Base-by-base conservation (phyloP, 139 green algal genomes). In the Coelastrella sp. region DNA sequence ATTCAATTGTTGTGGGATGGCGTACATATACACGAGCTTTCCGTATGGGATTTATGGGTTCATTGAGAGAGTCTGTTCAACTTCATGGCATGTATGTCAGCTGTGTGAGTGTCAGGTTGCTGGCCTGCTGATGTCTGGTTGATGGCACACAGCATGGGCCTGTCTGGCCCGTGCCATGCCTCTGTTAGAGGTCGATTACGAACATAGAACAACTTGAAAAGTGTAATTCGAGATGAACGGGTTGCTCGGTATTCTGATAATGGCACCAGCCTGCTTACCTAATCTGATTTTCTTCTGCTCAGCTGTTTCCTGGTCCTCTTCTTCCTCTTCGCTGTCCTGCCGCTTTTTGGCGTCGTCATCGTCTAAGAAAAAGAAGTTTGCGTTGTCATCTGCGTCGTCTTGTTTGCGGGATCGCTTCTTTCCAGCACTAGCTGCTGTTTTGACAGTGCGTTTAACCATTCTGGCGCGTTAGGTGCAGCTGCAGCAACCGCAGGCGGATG, bases 281-380 rank as follows among this genome's bases (percentile, higher is more conserved):
- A 97, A 87, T 7, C 97, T 92, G 72, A 98, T 91, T 0, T 96
- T 92, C 87, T 98, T 98, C 93, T 98, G 92, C 82, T 97, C 95
- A 57, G 96, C 95, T 61, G 95, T 99, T 90, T 99, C 97, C 59
- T 90, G 84, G 57, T 73, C 81, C 84, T 95, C 87, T 14, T 93
- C 87, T 4, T 93, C 92, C 14, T 96, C 93, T 10, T 93, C 88
- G 84, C 84, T 88, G 9, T 88, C 68, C 66, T 80, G 66, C 12
- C 14, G 65, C 4, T 63, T 76, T n/a, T 89, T 88, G 1, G 57
- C 58, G 17, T 95, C 93, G 1, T 94, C 92, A 49, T 95, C 95
- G 49, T 90, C 91, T 35, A 83, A 82, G 11, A 94, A 24, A 20
- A 92, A 93, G 20, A 94, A 93, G 19, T 87, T 81, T 12, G 90